These are phyloP conservation scores for Sphaerobolus stellatus DNA, from an alignment of 1,284 basidiomycete genomes.

Conservation along the genomic window DNA sequence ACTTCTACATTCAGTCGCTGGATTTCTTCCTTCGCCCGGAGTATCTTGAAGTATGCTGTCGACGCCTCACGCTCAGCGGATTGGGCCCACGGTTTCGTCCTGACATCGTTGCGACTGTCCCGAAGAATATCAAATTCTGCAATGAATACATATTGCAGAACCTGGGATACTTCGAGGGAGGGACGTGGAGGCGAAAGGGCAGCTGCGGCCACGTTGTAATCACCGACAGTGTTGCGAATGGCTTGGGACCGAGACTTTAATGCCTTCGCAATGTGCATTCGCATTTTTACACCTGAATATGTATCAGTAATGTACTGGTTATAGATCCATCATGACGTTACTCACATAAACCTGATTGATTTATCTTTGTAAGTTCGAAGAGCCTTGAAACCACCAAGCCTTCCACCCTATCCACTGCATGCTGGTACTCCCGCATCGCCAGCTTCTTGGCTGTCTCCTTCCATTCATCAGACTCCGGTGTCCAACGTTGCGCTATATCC, in stretches of 20 bases:
- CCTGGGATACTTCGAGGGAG: neutral
- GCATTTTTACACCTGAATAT: constrained; percentile 29
- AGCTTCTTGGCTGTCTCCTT: constrained; percentile 15
- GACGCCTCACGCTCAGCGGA: constrained; percentile 1
- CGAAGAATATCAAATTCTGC: constrained; percentile 7
- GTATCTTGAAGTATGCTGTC: too few species aligned
- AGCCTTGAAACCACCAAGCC: constrained; percentile 28
- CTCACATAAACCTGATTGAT: constrained; percentile 23
- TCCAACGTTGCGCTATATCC: constrained; percentile 21
- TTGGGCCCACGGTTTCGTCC: neutral
- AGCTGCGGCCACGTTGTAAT: constrained; percentile 1
- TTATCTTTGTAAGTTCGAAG: constrained; percentile 32
- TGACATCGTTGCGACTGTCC: neutral
- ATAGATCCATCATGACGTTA: constrained; percentile 1
- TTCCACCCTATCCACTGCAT: constrained; percentile 26
- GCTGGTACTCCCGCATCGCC: constrained; percentile 19
- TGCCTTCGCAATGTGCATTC: constrained; percentile 30
- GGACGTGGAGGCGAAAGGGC: constrained; percentile 1
- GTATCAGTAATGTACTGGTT: neutral
- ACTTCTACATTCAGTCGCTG: too few species aligned
- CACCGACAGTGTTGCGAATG: constrained; percentile 23
- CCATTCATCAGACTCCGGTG: constrained; percentile 16
- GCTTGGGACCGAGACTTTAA: constrained; percentile 26
- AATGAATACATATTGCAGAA: neutral
- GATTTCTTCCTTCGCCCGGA: too few species aligned